Evolutionary conservation across 1,284 basidiomycete species (phyloP), one percentile per base, ranked within the genome.

Genomic region (Trametes versicolor): DNA sequence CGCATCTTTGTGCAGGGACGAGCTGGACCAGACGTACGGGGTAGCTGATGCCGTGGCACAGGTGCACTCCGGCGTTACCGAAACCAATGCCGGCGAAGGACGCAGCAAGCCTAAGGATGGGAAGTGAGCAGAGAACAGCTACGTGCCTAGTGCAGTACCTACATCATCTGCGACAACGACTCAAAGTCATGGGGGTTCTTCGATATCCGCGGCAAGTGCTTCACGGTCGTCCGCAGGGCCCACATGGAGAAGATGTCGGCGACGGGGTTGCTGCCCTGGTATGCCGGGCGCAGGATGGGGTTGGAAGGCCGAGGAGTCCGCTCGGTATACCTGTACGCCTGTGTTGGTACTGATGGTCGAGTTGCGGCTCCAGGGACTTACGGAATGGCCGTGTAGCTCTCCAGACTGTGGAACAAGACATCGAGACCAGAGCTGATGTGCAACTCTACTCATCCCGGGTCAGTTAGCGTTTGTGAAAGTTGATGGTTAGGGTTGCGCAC

Each of bases 201-300:
- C 2, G 93, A 91, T 45, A 99, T 89, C 29, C 94, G 87, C 21
- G 97, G 97, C 25, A 99, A 86, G 75, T 96, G 92, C 77, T 96
- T 90, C 67, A 98, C 91, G 0, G 96, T 95, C 36, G 96, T 94
- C 75, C 91, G 88, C 64, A 99, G 82, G 4, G 97, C 97, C 97
- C 97, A 99, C 68, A 93, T 83, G 7, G 95, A 96, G 80, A 99
- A 99, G 60, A 99, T 95, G 76, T 99, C 97, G 6, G 95, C 93
- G 47, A 98, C 94, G 6, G 97, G 97, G 79, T 99, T 99, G 71
- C 94, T 93, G 54, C 97, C 97, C 80, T 99, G 97, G 75, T 98
- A 99, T 9, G 97, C 94, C 25, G 94, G 97, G 53, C 97, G 86
- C 59, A 95, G 81, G 54, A 96, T 90, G 3, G 97, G 97, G 80